Base-by-base conservation (phyloP, 306 rosid species). In the Ormosia semicastrata region DNA sequence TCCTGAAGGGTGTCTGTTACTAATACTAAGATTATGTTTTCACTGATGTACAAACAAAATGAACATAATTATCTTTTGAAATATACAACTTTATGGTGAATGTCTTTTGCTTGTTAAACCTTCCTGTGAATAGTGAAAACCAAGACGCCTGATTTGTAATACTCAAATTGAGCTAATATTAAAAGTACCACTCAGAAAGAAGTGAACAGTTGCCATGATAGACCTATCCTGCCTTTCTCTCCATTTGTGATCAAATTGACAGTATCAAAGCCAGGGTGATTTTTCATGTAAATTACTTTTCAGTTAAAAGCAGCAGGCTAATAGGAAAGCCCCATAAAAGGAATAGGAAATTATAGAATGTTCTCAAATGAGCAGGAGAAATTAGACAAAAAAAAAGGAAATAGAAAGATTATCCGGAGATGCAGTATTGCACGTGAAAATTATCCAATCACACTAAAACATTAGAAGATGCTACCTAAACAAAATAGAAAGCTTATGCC, bases 11-110 rank as follows among this genome's bases (percentile, higher is more conserved):
- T 47, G 15, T 62, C 4, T 69, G 29, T 40, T 78, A 68, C 50
- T 14, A 50, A 67, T 33, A 50, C 68, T 83, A 32, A 52, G 66
- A 17, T 29, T 12, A 77, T 62, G 82, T 50, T 83, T 82, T 41
- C 43, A 52, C 53, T 7, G 3, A 63, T 12, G 44, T n/a, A 18
- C 5, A 3, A 41, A 83, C 46, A 44, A 77, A 63, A 83, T 17
- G 63, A 10, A 64, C 70, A 63, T 5, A 39, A 70, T 14, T 52
- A 41, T 63, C 59, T 50, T 62, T 72, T 14, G 58, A 39, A 49
- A 13, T 14, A 46, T 50, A 50, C 67, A 50, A 47, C 67, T 62
- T 17, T 47, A 49, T n/a, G 29, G 65, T 50, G 62, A 18, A 8
- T 70, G 43, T 14, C 40, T 57, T 10, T 30, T 29, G 52, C 77